Conservation (phyloP, 495 filamentous ascomycete species). For the Penicillium herquei region DNA sequence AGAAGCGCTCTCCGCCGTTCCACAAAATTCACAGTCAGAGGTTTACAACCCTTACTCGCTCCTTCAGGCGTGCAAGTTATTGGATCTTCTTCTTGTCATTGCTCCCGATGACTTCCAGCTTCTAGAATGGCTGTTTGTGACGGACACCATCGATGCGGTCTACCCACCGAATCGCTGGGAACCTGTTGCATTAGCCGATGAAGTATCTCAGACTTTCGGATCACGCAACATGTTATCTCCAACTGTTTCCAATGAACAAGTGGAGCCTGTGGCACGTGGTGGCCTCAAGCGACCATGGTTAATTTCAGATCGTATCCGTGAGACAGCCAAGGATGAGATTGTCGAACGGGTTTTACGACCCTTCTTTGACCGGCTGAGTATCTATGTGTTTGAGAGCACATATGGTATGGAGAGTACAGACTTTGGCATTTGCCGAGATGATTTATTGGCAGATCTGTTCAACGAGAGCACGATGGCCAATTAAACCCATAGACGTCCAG, state of each 20-base stretch:
- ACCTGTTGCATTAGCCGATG: conserved; percentile 78
- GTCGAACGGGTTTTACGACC: conserved; percentile 75
- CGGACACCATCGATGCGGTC: conserved; percentile 94
- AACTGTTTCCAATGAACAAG: conserved; percentile 30
- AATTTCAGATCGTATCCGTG: conserved; percentile 43
- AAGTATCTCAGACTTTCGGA: conserved; percentile 77
- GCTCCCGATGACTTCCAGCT: conserved; percentile 95
- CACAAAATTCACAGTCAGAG: conserved; percentile 68
- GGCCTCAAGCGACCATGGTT: conserved; percentile 40
- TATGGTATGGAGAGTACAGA: conserved; percentile 80
- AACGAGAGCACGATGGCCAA: conserved; percentile 63
- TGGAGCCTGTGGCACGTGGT: conserved; percentile 25
- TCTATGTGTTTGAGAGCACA: conserved; percentile 86
- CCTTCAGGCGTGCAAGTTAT: conserved; percentile 87
- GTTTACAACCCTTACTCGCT: conserved; percentile 72
- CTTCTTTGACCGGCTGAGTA: conserved; percentile 88
- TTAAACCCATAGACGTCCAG: conserved; percentile 11
- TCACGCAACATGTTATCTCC: conserved; percentile 40
- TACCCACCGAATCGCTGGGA: conserved; percentile 74
- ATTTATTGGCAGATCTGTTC: conserved; percentile 78
- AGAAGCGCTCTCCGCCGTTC: conserved; percentile 73
- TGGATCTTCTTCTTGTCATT: conserved; percentile 80
- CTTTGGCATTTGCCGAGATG: conserved; percentile 62
- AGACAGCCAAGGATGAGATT: conserved; percentile 65
- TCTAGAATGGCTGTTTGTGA: conserved; percentile 93